Conservation (phyloP, 2,329 filamentous ascomycete species). For the Talaromyces sp. region DNA sequence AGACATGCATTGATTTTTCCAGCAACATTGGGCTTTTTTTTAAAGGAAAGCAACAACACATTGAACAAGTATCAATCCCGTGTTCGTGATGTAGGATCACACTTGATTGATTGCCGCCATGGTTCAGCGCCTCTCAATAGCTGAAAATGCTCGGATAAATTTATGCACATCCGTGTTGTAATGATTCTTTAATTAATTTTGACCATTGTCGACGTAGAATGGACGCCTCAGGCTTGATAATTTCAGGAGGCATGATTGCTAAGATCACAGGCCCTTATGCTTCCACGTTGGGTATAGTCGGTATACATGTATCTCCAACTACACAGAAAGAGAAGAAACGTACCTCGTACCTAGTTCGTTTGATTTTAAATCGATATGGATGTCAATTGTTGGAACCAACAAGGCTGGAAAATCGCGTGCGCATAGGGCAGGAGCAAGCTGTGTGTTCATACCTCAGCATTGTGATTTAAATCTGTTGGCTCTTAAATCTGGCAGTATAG, state of each 20-base stretch:
- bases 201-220: background rate
- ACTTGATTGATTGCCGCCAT: background rate
- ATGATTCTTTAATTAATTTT: background rate
- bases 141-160: background rate
- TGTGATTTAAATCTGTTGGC: background rate
- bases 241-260: background rate
- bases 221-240: background rate
- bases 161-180: background rate
- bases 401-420: background rate
- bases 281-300: background rate
- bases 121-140: background rate
- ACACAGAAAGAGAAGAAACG: background rate
- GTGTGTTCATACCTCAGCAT: background rate
- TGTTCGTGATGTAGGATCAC: background rate
- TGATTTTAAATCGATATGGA: background rate
- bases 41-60: background rate
- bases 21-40: background rate
- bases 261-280: background rate
- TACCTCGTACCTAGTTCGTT: background rate
- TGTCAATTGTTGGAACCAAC: background rate
- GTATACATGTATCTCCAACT: background rate
- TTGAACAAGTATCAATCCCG: background rate
- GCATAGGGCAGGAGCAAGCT: background rate
- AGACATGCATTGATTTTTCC: background rate
- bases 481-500: background rate